Base-by-base conservation (phyloP, 2,329 filamentous ascomycete genomes). In the Colletotrichum sp. region DNA sequence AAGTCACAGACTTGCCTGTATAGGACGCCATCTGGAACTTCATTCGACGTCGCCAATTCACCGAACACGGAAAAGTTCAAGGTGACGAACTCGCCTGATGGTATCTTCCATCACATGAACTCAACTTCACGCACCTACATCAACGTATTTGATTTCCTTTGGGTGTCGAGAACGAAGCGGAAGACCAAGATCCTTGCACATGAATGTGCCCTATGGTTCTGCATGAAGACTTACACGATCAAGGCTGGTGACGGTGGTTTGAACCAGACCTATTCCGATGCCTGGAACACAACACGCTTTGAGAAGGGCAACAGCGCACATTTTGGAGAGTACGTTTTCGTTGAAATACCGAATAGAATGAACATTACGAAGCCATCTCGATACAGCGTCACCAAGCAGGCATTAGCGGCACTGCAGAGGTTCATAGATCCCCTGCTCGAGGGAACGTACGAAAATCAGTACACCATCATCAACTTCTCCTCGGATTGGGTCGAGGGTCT, bases 401-500 rank as follows among this genome's bases (percentile, higher is more conserved):
- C 84, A 6, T 77, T 86, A n/a, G 69, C 70, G 6, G 79, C 82
- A 1, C 71, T 86, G 60, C 80, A 78, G 18, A 69, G 26, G 30
- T 86, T 87, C 72, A 82, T 84, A 79, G 78, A 82, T 13, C 76
- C 77, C 4, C 71, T 85, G 32, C 82, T 82, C 7, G 71, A 77
- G 32, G 84, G 85, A 15, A 83, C 80, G 21, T 83, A 81, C 63
- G 80, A 81, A 39, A 80, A 79, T n/a, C 77, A 80, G 16, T 79
- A 79, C 13, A 81, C 78, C 18, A 74, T 76, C 1, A 70, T 83
- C 52, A 80, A 80, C 64, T 85, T 85, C 71, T 83, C 84, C 9
- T 85, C 83, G 4, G 85, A 86, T 75, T 85, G 83, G 84, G 78
- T 81, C 65, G 82, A 85, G 70, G 84, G 84, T 7, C 82, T 86